A percentile compares a stretch with the other conserved stretches of the same genome.
Conservation (phyloP, 768 basidiomycete species). For the Leccinum rimulosum region DNA sequence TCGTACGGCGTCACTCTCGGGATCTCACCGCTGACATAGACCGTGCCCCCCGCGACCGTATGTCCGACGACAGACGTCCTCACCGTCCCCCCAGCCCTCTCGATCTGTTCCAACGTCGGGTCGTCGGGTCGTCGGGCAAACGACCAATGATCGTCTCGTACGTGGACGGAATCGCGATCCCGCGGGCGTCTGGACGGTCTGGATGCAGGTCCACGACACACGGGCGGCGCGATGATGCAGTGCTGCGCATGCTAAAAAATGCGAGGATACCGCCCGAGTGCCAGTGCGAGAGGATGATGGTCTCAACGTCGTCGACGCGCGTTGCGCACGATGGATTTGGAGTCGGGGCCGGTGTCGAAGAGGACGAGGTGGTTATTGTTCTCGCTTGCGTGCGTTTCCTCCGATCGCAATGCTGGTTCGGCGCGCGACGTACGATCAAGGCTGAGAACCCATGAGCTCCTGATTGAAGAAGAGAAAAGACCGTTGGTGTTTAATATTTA, state of each 20-base stretch:
- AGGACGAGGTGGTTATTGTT: conserved; percentile 52
- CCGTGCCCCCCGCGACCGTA: conserved; percentile 54
- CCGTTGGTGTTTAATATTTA: too few relatives aligned
- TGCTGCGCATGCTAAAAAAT: conserved; percentile 48
- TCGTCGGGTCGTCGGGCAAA: conserved; percentile 65
- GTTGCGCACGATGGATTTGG: conserved; percentile 71
- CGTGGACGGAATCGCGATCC: conserved; percentile 64
- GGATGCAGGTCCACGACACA: conserved; percentile 77
- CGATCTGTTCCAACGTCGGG: conserved; percentile 53
- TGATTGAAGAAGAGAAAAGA: conserved; percentile 17
- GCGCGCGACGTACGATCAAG: conserved; percentile 53
- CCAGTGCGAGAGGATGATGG: conserved; percentile 78
- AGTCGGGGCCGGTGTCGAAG: conserved; percentile 86
- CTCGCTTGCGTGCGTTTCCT: conserved; percentile 53
- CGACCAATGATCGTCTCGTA: conserved; percentile 56
- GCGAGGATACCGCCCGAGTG: conserved; percentile 74
- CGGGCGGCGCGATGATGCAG: conserved; percentile 2
- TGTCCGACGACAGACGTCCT: conserved; percentile 62
- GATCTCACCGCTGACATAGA: conserved; percentile 83
- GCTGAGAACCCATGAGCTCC: conserved; percentile 83
- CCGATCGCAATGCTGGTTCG: not conserved
- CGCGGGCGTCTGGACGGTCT: conserved; percentile 67
- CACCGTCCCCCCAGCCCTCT: conserved; percentile 49
- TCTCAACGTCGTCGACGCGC: conserved; percentile 51
- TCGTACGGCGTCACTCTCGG: conserved; percentile 70